phyloP scores from a whole-genome alignment of 75 land plant species.

The Cunninghamia lanceolata region DNA sequence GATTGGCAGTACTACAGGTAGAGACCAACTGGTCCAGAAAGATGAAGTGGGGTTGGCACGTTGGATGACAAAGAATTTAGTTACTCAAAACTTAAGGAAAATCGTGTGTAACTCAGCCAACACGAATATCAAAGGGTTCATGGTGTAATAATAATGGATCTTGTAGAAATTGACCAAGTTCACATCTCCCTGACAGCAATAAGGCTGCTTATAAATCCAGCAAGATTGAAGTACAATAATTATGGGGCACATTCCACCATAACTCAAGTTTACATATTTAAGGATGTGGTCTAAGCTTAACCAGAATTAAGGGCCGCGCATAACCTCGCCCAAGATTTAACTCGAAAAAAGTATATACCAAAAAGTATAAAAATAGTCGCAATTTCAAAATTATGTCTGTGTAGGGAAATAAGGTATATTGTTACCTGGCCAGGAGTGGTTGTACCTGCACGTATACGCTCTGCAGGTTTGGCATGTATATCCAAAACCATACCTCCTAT shows the following conservation, averaged over 20 bases:
- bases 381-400: neutral
- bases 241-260: neutral
- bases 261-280: neutral
- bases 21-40: neutral
- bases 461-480: slow-evolving; percentile 67
- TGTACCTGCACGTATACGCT: slow-evolving; percentile 50
- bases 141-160: neutral
- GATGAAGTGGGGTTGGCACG: neutral
- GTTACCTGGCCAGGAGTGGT: slow-evolving; percentile 85
- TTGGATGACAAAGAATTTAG: neutral
- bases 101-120: neutral
- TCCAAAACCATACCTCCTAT: slow-evolving; percentile 95
- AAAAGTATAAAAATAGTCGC: neutral
- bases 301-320: neutral
- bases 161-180: neutral
- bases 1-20: neutral
- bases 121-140: neutral
- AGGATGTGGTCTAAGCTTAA: neutral
- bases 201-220: neutral
- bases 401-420: neutral
- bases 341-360: neutral
- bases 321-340: neutral
- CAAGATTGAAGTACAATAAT: neutral
- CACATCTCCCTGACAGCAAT: neutral
- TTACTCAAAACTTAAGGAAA: neutral